Base-by-base conservation (phyloP, 306 rosid genomes). In the Mimosa bimucronata region DNA sequence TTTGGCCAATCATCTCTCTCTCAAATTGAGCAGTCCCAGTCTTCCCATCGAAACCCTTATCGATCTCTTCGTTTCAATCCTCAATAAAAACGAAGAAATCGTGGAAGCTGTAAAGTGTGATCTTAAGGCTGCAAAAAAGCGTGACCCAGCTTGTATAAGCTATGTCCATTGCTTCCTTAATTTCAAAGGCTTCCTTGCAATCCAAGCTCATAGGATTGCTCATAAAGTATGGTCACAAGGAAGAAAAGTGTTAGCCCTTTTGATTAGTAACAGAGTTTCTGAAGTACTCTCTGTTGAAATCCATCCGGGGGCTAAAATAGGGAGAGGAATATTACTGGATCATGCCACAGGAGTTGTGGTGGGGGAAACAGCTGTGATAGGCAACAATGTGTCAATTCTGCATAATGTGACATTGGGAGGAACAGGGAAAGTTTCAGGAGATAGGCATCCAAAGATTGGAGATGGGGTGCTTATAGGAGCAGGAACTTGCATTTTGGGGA, bases 381-480 rank as follows among this genome's bases (percentile, higher is more conserved):
- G 99, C 4, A 88, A 89, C 71, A 71, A 95, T 81, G 99, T 95
- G 28, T 90, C 98, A 7, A 92, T 95, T 72, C 66, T 95, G 85
- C 99, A 95, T 31, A 80, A 89, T 75, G 99, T 95, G 65, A 95
- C 99, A 0, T 79, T 95, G 74, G 99, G 99, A 60, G 99, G 99
- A 30, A 95, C 94, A 16, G 98, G 99, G 3, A 95, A 95, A 77
- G 61, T n/a, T 1, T 76, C 38, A 52, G 99, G 99, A 16, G 98
- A 95, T 45, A 86, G 99, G 60, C 98, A 95, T 52, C 99, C 99
- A 0, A 95, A 93, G 85, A 93, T 95, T 80, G 98, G 98, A 2
- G 88, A 95, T 79, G 98, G 99, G 41, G 99, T 95, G 45, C 42
- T 95, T 60, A 95, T 95, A 6, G 98, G 99, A 6, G 99, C 98